Evolutionary conservation across 2,329 filamentous ascomycete species (phyloP), one percentile per base, ranked within the genome.

Genomic region (Laburnicola sp.): DNA sequence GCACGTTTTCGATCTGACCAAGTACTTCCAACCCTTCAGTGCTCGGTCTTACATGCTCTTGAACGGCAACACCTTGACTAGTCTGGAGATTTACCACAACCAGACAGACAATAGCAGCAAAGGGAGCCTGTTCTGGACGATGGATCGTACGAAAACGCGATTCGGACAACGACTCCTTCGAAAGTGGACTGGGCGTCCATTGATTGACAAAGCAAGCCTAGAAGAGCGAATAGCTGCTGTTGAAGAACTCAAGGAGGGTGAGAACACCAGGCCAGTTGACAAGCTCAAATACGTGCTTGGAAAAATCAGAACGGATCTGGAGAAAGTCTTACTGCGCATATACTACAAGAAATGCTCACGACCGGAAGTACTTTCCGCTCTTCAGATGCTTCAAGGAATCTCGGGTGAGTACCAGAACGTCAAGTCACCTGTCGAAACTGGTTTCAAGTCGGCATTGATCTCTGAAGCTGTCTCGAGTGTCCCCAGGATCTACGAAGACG

Each of bases 331-430:
- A 39, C 92, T 97, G 64, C 85, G 94, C 38, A 96, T 99, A 52
- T 99, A 97, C 77, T 99, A 99, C 73, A 91, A 92, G 43, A 97
- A 96, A 75, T 97, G 92, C 71, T 88, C 89, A 0, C 86, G 94
- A 0, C 88, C 92, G 0, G 94, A 99, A 72, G 83, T 99, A 3
- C 79, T 97, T 2, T 84, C 83, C 0, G 87, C 95, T 3, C 79
- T 99, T 1, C 92, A 97, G 71, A 88, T 89, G 0, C 78, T 99
- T 50, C 91, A 96, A 64, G 83, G 80, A 51, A 90, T 97, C 39
- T 83, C 90, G 0, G 85, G 82, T 48, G 87, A 94, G 63, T 97
- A 91, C 66, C 76, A 83, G 0, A 78, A 83, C 54, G 80, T 91
- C 55, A 86, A 86, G 50, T 77, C 79, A 0, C 76, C 87, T 2